Percentiles rank a stretch among this genome's conserved stretches.
Conservation (phyloP, 805 yeast genomes). For the Candida awuae region DNA sequence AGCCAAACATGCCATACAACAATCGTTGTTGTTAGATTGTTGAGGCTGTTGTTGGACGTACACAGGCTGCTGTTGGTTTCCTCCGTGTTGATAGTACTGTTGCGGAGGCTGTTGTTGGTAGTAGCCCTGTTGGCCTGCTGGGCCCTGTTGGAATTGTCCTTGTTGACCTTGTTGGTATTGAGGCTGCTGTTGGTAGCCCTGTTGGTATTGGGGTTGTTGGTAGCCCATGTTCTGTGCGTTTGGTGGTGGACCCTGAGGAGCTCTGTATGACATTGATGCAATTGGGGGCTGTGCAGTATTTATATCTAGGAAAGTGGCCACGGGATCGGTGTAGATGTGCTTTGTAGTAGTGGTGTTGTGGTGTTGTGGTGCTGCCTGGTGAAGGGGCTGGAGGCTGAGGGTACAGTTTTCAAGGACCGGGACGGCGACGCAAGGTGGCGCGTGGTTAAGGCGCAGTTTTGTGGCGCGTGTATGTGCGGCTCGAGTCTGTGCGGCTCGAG, state of each 20-base stretch:
- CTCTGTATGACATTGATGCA: slow-evolving; percentile 10
- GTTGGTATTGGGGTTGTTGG: slow-evolving; percentile 26
- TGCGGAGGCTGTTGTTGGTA: slow-evolving; percentile 30
- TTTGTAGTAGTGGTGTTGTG: neutral
- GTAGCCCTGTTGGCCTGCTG: slow-evolving; percentile 29
- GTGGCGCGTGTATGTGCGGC: no score
- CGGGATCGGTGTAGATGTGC: neutral
- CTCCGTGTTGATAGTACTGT: slow-evolving; percentile 27
- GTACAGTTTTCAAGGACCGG: no score
- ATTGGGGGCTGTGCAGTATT: neutral
- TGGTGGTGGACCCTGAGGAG: slow-evolving; percentile 13
- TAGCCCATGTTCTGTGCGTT: slow-evolving; percentile 11
- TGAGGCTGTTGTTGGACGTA: slow-evolving; percentile 48
- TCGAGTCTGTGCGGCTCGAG: no score
- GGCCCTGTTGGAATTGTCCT: slow-evolving; percentile 34
- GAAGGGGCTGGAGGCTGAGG: no score
- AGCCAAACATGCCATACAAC: slow-evolving; percentile 47
- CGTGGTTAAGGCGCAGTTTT: no score
- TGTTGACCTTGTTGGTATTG: slow-evolving; percentile 26
- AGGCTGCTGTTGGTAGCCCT: slow-evolving; percentile 10
- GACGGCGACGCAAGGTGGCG: no score
- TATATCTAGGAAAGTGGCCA: neutral
- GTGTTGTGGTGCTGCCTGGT: no score
- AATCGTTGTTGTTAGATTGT: slow-evolving; percentile 32
- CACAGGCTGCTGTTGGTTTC: slow-evolving; percentile 40